Evolutionary conservation across 345 rosid genomes (phyloP).

Genomic region (Raphanus raphanistrum): DNA sequence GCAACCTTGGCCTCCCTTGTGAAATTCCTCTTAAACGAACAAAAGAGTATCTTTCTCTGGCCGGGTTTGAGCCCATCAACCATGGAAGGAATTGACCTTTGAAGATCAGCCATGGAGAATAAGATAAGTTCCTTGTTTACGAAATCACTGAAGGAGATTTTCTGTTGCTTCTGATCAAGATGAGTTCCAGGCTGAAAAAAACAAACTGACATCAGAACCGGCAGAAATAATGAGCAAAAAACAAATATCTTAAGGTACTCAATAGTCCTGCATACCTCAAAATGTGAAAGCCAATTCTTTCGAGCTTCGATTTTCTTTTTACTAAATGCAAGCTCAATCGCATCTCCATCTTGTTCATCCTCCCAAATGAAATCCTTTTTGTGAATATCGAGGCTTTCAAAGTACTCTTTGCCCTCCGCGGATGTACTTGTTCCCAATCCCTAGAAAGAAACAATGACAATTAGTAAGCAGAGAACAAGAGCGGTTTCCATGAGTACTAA

Average conservation of each 20-base stretch:
- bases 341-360: slow-evolving; percentile 79
- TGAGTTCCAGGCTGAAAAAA: neutral
- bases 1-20: slow-evolving; percentile 72
- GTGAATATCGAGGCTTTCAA: slow-evolving; percentile 55
- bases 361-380: slow-evolving; percentile 87
- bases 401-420: slow-evolving; percentile 79
- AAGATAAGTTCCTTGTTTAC: slow-evolving; percentile 93
- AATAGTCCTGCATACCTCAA: slow-evolving; percentile 49
- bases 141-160: slow-evolving; percentile 81
- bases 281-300: slow-evolving; percentile 87
- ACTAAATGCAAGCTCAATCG: slow-evolving; percentile 97
- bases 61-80: slow-evolving; percentile 97
- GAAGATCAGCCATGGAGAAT: slow-evolving; percentile 97
- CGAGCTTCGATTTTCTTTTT: slow-evolving; percentile 96
- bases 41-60: slow-evolving; percentile 92
- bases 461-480: neutral
- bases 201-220: slow-evolving; percentile 2
- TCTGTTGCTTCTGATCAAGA: slow-evolving; percentile 15
- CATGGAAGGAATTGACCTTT: slow-evolving; percentile 95
- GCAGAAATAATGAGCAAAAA: neutral
- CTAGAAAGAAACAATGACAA: slow-evolving; percentile 36
- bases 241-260: neutral
- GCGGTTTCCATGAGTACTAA: neutral
- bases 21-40: slow-evolving; percentile 82
- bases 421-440: slow-evolving; percentile 94